A percentile compares a stretch with the other conserved stretches of the same genome.
Evolutionary conservation across 2,329 filamentous ascomycete species (phyloP).

Genomic region (Apiospora aurea): DNA sequence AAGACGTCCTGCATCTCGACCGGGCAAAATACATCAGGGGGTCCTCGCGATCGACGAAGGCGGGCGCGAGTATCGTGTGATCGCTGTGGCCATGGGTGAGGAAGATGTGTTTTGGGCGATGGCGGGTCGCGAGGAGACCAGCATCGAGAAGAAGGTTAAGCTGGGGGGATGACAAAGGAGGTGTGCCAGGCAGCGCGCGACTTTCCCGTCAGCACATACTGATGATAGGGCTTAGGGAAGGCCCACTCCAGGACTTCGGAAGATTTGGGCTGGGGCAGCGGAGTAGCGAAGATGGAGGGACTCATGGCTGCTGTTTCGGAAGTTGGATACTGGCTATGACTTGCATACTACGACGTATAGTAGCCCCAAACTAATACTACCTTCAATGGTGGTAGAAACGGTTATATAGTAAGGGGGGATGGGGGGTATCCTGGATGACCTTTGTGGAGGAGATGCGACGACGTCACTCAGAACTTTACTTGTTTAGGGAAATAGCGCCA

Average conservation of each 20-base stretch:
- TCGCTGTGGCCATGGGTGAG: constrained; percentile 58
- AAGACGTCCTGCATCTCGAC: constrained; percentile 47
- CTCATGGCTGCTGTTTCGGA: neutral
- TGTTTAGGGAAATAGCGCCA: neutral
- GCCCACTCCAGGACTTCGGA: constrained; percentile 55
- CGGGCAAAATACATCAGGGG: constrained; percentile 55
- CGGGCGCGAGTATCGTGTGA: constrained; percentile 51
- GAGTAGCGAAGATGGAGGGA: constrained; percentile 48
- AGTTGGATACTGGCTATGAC: neutral
- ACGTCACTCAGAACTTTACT: constrained; percentile 1
- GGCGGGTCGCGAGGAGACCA: constrained; percentile 53
- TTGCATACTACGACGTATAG: constrained; percentile 16
- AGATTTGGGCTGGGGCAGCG: constrained; percentile 51
- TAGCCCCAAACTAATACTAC: constrained; percentile 12
- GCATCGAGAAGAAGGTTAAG: constrained; percentile 58
- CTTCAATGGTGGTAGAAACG: neutral
- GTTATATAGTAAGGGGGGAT: constrained; percentile 4
- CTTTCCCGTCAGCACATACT: constrained; percentile 52
- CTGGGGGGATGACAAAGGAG: constrained; percentile 57
- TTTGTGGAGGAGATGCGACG: neutral
- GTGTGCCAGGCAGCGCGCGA: constrained; percentile 60
- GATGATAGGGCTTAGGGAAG: constrained; percentile 51
- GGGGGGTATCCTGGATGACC: neutral
- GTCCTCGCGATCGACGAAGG: constrained; percentile 53
- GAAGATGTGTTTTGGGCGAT: constrained; percentile 57